A percentile compares a stretch with the other conserved stretches of the same genome.
These are phyloP conservation scores for Backusella westeae DNA, from an alignment of 192 early-diverging fungal genomes.

Conservation along the genomic window DNA sequence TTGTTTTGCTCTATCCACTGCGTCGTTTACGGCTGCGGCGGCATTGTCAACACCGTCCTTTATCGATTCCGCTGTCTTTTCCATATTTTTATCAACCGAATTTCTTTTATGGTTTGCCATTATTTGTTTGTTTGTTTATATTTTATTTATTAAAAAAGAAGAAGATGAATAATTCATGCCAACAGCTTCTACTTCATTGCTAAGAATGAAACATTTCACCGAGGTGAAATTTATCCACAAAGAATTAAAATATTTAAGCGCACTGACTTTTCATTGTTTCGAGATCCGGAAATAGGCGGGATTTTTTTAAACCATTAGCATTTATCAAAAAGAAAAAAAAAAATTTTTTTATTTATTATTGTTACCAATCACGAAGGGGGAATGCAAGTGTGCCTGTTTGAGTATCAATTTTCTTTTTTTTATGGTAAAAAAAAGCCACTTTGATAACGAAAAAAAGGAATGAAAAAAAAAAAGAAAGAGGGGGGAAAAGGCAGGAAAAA, in stretches of 20 bases:
- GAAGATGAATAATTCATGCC: background rate
- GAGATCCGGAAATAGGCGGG: background rate
- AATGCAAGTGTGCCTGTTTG: background rate
- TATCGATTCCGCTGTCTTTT: background rate
- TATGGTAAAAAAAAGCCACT: background rate
- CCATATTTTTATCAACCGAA: background rate
- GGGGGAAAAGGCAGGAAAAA: background rate
- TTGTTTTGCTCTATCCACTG: background rate
- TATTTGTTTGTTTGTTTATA: background rate
- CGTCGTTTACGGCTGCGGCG: background rate
- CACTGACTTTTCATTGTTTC: background rate
- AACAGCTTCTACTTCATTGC: background rate
- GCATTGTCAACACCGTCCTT: background rate
- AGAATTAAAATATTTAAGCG: background rate
- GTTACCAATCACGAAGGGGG: background rate
- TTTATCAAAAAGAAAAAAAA: background rate
- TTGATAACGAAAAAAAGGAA: background rate
- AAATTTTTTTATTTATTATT: background rate
- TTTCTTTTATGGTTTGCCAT: background rate
- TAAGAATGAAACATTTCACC: background rate
- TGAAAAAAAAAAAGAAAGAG: background rate
- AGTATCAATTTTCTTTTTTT: background rate
- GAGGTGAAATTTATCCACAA: background rate
- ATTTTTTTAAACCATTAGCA: background rate
- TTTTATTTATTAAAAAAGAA: background rate